Base-by-base conservation (phyloP, 73 alveolate species). In the Paramecium sonneborni region DNA sequence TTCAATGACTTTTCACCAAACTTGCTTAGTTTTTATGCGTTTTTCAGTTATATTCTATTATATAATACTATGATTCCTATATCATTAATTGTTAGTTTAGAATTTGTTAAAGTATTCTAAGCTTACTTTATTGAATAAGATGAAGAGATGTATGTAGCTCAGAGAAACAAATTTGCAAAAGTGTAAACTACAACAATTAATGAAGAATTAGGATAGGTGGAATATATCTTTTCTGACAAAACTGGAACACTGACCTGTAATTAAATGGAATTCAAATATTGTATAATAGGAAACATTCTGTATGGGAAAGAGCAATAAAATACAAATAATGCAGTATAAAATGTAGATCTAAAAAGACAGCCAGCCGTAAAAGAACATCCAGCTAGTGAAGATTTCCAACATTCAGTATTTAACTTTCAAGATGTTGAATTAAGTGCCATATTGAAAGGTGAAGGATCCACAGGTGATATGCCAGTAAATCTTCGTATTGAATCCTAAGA, bases 171-270 rank as follows among this genome's bases (percentile, higher is more conserved):
- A 79, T 93, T 92, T 20, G 94, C 94, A 55, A 95, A 95, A 55
- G 96, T 92, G 46, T 69, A 41, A 20, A 88, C 97, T 15, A 85
- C 93, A 79, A 88, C 94, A 38, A 92, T 96, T 67, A 96, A 96
- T 93, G 99, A 95, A 88, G 99, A 96, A 90, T 70, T 96, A 57
- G 98, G 99, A 1, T 62, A 95, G 79, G 95, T 96, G 8, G 94
- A 96, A 76, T 93, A 96, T 92, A 95, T 95, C 41, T 96, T 96
- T 67, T 92, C 97, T 28, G 99, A 96, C 94, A 96, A 96, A 89
- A 96, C 98, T 23, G 98, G 98, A 52, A 95, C 98, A 30, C 88
- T 95, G 62, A 95, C 98, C 5, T 95, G 97, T 44, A 95, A 95
- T 84, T 93, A 93, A 91, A 95, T 95, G 98, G 94, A 93, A 76